phyloP scores from a whole-genome alignment of 2,329 filamentous ascomycete genomes.

The Raffaelea arxii region DNA sequence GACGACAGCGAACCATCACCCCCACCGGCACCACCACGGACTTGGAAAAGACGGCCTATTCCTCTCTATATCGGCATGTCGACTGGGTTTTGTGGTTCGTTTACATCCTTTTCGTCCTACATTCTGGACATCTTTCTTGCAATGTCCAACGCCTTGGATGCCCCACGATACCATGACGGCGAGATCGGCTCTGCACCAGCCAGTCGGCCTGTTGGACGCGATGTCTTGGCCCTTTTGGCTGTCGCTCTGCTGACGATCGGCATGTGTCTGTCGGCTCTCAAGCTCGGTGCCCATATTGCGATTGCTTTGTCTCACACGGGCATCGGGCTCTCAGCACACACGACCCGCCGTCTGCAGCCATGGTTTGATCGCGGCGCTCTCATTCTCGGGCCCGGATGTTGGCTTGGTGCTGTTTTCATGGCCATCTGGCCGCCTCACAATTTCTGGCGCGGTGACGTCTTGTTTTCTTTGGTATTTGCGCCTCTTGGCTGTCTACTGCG shows the following conservation, averaged over 20 bases:
- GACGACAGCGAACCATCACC: too few relatives aligned
- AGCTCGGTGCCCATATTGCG: conserved; percentile 67
- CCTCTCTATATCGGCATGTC: conserved; percentile 58
- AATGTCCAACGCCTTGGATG: conserved; percentile 46
- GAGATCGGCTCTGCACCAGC: not conserved
- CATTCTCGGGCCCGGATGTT: conserved; percentile 60
- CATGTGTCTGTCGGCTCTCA: conserved; percentile 59
- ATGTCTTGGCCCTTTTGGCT: conserved; percentile 70
- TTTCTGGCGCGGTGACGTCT: conserved; percentile 63
- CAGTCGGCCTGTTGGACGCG: conserved; percentile 62
- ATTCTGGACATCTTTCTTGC: conserved; percentile 56
- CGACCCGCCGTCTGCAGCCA: conserved; percentile 47
- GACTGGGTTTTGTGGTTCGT: conserved; percentile 62
- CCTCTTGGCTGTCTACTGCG: conserved; percentile 68
- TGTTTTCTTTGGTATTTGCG: conserved; percentile 74
- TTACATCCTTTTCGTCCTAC: conserved; percentile 63
- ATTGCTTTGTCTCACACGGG: conserved; percentile 45
- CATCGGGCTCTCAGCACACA: conserved; percentile 48
- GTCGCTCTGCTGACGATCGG: conserved; percentile 64
- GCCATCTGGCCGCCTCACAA: conserved; percentile 62
- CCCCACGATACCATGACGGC: conserved; percentile 27
- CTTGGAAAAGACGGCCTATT: too few relatives aligned
- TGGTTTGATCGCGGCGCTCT: conserved; percentile 57
- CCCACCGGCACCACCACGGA: too few relatives aligned
- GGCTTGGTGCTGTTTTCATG: conserved; percentile 68